phyloP scores from a whole-genome alignment of 1,284 basidiomycete species.

The Cryptococcus neoformans region DNA sequence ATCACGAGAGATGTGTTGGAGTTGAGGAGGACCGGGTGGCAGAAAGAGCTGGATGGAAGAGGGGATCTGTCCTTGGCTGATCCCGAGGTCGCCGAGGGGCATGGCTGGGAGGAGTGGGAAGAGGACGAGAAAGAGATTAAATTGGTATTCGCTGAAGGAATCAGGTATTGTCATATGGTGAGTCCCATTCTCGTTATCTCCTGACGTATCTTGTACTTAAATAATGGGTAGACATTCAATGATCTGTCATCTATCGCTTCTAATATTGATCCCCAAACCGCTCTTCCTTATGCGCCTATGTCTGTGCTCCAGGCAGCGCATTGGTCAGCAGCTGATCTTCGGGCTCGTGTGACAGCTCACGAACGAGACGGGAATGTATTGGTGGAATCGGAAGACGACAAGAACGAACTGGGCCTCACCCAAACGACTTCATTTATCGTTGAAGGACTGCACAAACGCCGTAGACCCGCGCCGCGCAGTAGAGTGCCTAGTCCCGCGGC shows the following conservation, averaged over 20 bases:
- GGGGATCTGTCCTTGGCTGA: slow-evolving; percentile 15
- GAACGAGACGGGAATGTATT: slow-evolving; percentile 13
- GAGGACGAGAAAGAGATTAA: slow-evolving; percentile 52
- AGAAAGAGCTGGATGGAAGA: slow-evolving; percentile 21
- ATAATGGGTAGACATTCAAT: slow-evolving; percentile 60
- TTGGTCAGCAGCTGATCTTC: slow-evolving; percentile 57
- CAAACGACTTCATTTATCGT: slow-evolving; percentile 30
- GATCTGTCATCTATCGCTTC: slow-evolving; percentile 69
- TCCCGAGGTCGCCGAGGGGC: slow-evolving; percentile 9
- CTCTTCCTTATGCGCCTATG: slow-evolving; percentile 66
- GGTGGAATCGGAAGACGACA: slow-evolving; percentile 5
- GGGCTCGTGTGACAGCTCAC: slow-evolving; percentile 29
- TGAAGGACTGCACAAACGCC: slow-evolving; percentile 15
- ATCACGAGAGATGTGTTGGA: slow-evolving; percentile 74
- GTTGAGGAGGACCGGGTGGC: slow-evolving; percentile 57
- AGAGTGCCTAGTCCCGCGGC: slow-evolving; percentile 14
- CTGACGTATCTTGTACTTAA: slow-evolving; percentile 7
- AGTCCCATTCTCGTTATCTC: slow-evolving; percentile 29
- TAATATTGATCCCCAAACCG: slow-evolving; percentile 68
- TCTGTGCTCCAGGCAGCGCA: slow-evolving; percentile 67
- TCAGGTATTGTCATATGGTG: slow-evolving; percentile 89
- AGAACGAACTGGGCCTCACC: slow-evolving; percentile 41
- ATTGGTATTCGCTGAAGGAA: slow-evolving; percentile 71
- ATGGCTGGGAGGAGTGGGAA: slow-evolving; percentile 39
- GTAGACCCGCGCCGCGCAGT: slow-evolving; percentile 16